phyloP scores from a whole-genome alignment of 768 basidiomycete genomes.

The Hortiboletus campestris region DNA sequence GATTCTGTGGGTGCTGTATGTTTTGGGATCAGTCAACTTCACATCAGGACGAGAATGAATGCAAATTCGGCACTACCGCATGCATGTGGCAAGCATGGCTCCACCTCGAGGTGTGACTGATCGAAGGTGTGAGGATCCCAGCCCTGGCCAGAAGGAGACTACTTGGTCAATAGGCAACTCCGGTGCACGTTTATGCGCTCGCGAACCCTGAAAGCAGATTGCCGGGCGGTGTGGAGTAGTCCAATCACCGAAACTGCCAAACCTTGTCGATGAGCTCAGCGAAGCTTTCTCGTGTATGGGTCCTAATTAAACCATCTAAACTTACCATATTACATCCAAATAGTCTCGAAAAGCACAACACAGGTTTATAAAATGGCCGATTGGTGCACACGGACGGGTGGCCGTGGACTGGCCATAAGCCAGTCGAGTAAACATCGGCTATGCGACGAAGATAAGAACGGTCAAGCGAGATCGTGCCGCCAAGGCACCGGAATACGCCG shows the following conservation, averaged over 20 bases:
- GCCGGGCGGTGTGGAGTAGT: constrained; percentile 26
- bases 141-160: constrained; percentile 13
- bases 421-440: constrained; percentile 6
- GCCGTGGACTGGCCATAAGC: constrained; percentile 8
- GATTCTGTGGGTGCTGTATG: constrained; percentile 25
- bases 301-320: constrained; percentile 25
- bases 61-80: constrained; percentile 28
- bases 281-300: constrained; percentile 19
- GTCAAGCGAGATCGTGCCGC: constrained; percentile 13
- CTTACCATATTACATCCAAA: constrained; percentile 9
- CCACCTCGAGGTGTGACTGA: constrained; percentile 38
- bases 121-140: constrained; percentile 32
- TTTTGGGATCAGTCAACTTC: constrained; percentile 16
- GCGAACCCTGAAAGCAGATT: constrained; percentile 19
- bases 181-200: constrained; percentile 16
- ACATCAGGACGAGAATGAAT: constrained; percentile 28
- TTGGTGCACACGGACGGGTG: constrained; percentile 10
- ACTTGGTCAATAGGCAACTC: constrained; percentile 19
- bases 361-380: constrained; percentile 4
- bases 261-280: constrained; percentile 32
- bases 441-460: constrained; percentile 2
- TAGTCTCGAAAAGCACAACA: constrained; percentile 1
- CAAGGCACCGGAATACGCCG: constrained; percentile 23
- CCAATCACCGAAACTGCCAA: constrained; percentile 25
- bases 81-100: constrained; percentile 34